phyloP scores from a whole-genome alignment of 805 yeast genomes.

The Hemisphaericaspora nanyangensis region DNA sequence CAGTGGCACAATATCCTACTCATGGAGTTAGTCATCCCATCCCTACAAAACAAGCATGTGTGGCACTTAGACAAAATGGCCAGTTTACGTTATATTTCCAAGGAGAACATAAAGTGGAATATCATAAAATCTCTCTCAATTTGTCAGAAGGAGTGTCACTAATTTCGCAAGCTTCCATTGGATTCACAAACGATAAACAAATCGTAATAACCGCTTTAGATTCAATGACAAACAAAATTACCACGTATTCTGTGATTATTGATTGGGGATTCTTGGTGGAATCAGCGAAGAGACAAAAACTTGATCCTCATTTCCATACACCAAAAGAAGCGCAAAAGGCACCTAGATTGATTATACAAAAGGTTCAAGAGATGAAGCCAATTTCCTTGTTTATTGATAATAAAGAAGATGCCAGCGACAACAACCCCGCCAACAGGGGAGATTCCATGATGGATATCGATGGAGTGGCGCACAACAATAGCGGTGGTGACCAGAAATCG shows the following conservation, averaged over 20 bases:
- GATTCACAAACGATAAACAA: conserved; percentile 46
- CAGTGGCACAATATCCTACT: conserved; percentile 56
- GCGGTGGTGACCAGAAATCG: too few species aligned
- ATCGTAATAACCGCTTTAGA: conserved; percentile 43
- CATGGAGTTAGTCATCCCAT: conserved; percentile 67
- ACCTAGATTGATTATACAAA: conserved; percentile 38
- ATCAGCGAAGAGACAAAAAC: conserved; percentile 44
- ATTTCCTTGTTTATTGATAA: conserved; percentile 14
- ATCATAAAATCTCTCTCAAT: conserved; percentile 32
- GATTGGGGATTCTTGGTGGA: conserved; percentile 55
- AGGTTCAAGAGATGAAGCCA: conserved; percentile 27
- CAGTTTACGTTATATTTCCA: conserved; percentile 58
- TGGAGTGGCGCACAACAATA: background rate
- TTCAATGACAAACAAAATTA: conserved; percentile 29
- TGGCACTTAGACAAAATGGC: conserved; percentile 64
- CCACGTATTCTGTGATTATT: conserved; percentile 39
- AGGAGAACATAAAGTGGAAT: conserved; percentile 59
- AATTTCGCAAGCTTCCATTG: conserved; percentile 45
- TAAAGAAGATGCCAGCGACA: conserved; percentile 13
- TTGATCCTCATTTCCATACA: conserved; percentile 47
- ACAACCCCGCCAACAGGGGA: conserved; percentile 4
- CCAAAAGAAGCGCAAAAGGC: conserved; percentile 40
- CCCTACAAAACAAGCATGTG: conserved; percentile 63
- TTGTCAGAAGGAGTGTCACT: conserved; percentile 24
- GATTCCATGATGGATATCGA: conserved; percentile 8